Evolutionary conservation across 1,284 basidiomycete species (phyloP).

Genomic region (Lentinula novae-zelandiae): DNA sequence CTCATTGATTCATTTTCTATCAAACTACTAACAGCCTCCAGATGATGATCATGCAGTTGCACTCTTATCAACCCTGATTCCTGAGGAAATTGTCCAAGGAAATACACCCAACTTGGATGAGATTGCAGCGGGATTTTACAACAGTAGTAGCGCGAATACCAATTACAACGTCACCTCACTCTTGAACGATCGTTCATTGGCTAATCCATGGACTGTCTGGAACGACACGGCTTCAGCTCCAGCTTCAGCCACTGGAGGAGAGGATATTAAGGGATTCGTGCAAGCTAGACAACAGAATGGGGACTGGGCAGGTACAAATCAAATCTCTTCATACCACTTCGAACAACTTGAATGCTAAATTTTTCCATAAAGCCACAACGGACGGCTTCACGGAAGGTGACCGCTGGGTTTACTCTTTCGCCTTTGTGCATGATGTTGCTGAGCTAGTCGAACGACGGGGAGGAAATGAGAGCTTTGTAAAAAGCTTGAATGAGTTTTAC

Average conservation of each 20-base stretch:
- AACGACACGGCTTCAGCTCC: slow-evolving; percentile 47
- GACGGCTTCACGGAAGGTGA: slow-evolving; percentile 49
- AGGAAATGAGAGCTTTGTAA: slow-evolving; percentile 60
- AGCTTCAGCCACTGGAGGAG: slow-evolving; percentile 2
- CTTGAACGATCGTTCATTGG: slow-evolving; percentile 54
- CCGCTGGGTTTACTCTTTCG: slow-evolving; percentile 81
- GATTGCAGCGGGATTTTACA: neutral
- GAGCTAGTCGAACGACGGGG: slow-evolving; percentile 63
- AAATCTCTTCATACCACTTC: too few species aligned
- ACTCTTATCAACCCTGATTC: slow-evolving; percentile 43
- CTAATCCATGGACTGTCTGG: slow-evolving; percentile 62
- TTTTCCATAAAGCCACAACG: neutral
- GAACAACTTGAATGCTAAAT: neutral
- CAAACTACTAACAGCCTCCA: slow-evolving; percentile 22
- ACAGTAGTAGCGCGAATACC: slow-evolving; percentile 29
- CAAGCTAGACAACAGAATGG: slow-evolving; percentile 72
- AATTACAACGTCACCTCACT: slow-evolving; percentile 43
- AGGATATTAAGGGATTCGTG: slow-evolving; percentile 57
- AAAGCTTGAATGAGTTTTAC: slow-evolving; percentile 75
- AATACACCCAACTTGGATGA: neutral
- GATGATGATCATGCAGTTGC: slow-evolving; percentile 79
- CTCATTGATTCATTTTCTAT: neutral
- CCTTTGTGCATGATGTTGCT: slow-evolving; percentile 70
- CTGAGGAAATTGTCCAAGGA: neutral
- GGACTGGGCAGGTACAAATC: slow-evolving; percentile 57